These are phyloP conservation scores for Talaromyces liani DNA, from an alignment of 495 filamentous ascomycete species.

Conservation along the genomic window DNA sequence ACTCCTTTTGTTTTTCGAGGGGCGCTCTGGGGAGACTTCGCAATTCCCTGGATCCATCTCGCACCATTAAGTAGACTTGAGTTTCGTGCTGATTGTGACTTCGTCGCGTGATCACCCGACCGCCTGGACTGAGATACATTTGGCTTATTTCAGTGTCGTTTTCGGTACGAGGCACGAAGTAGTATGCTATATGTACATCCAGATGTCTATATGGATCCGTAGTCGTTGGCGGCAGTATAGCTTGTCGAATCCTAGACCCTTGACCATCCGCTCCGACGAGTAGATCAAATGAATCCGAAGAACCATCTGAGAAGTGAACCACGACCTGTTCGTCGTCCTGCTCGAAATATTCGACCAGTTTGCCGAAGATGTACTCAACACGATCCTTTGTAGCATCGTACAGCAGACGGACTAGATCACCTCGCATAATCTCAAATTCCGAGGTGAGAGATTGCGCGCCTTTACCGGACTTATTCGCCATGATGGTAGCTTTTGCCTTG, in stretches of 20 bases:
- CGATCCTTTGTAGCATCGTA: slow-evolving; percentile 28
- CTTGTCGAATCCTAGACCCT: slow-evolving; percentile 32
- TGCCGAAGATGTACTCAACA: slow-evolving; percentile 32
- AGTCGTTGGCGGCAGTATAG: slow-evolving; percentile 20
- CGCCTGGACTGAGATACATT: slow-evolving; percentile 14
- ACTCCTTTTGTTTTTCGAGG: slow-evolving; percentile 20
- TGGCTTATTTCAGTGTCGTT: slow-evolving; percentile 21
- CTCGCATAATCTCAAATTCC: slow-evolving; percentile 42
- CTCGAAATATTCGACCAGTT: slow-evolving; percentile 17
- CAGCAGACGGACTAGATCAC: slow-evolving; percentile 30
- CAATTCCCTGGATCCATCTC: slow-evolving; percentile 14
- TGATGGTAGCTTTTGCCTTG: slow-evolving; percentile 17
- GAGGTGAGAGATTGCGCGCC: slow-evolving; percentile 27
- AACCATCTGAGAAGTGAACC: slow-evolving; percentile 32
- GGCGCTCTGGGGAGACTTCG: slow-evolving; percentile 11
- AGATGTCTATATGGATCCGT: slow-evolving; percentile 16
- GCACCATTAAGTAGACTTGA: slow-evolving; percentile 18
- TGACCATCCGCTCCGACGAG: slow-evolving; percentile 44
- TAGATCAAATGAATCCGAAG: slow-evolving; percentile 33
- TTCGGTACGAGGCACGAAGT: slow-evolving; percentile 28
- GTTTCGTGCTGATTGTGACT: slow-evolving; percentile 16
- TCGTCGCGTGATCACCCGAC: slow-evolving; percentile 20
- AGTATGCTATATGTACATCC: slow-evolving; percentile 33
- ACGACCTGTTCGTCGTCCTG: slow-evolving; percentile 21
- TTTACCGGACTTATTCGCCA: slow-evolving; percentile 26